phyloP scores from a whole-genome alignment of 2,329 filamentous ascomycete genomes.

The Dothidotthia symphoricarpi region DNA sequence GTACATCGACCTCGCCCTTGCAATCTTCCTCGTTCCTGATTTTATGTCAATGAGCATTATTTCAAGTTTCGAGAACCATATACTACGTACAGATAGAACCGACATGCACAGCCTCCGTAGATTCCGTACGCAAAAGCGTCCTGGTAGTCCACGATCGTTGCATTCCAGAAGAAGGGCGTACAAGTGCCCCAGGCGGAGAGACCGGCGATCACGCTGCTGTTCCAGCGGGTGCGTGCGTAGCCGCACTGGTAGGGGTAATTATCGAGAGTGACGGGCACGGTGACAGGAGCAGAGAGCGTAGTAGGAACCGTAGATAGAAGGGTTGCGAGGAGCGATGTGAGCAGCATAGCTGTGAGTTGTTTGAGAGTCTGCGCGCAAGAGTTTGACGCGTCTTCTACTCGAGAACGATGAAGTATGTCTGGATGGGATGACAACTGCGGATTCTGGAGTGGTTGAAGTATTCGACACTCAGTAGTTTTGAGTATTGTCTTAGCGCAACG shows the following conservation, averaged over 20 bases:
- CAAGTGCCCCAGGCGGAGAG: conserved; percentile 2
- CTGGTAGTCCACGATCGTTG: conserved; percentile 3
- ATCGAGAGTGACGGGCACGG: not conserved
- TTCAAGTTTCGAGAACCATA: not conserved
- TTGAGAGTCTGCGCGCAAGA: no score
- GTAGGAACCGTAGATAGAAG: not conserved
- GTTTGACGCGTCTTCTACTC: no score
- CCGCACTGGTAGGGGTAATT: conserved; percentile 7
- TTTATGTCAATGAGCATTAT: not conserved
- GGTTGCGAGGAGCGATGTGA: not conserved
- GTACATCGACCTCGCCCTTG: not conserved
- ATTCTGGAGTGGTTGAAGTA: no score
- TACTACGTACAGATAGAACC: conserved; percentile 5
- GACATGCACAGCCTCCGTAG: conserved; percentile 7
- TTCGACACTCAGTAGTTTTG: not conserved
- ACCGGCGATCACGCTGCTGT: conserved; percentile 5
- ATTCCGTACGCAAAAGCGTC: conserved; percentile 9
- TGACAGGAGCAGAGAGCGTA: not conserved
- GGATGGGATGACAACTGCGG: no score
- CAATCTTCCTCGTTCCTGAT: conserved; percentile 3
- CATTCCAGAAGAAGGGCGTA: conserved; percentile 7
- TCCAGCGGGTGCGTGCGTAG: conserved; percentile 7
- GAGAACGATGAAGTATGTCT: no score
- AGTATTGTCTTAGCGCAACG: not conserved
- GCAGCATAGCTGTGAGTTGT: conserved; percentile 1